Conservation (phyloP, 1,284 basidiomycete genomes). For the Cutaneotrichosporon mucoides region DNA sequence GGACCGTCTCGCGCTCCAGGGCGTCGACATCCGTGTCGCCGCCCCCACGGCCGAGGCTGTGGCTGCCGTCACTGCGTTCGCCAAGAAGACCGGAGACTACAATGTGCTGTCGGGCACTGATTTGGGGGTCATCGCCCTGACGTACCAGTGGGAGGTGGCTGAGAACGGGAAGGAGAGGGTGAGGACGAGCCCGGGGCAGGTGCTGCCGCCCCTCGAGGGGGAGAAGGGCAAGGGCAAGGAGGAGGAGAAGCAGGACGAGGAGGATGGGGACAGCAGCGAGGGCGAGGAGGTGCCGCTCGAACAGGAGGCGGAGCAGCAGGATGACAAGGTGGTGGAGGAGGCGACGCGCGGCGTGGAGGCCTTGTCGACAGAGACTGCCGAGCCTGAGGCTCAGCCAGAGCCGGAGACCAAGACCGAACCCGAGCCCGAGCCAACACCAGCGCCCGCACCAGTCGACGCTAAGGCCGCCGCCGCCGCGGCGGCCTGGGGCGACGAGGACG, state of each 20-base stretch:
- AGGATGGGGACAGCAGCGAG: slow-evolving; percentile 24
- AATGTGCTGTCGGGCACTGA: slow-evolving; percentile 87
- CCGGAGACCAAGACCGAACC: background rate
- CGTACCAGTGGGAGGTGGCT: slow-evolving; percentile 67
- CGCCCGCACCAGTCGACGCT: slow-evolving; percentile 11
- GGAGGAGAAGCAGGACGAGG: slow-evolving; percentile 47
- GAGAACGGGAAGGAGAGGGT: slow-evolving; percentile 53
- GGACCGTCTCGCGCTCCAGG: slow-evolving; percentile 59
- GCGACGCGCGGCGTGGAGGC: slow-evolving; percentile 3
- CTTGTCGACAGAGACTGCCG: background rate
- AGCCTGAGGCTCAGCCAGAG: slow-evolving; percentile 1
- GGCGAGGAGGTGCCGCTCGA: slow-evolving; percentile 20
- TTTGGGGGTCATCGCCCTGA: slow-evolving; percentile 84
- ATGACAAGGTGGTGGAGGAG: slow-evolving; percentile 1
- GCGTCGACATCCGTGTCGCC: slow-evolving; percentile 69
- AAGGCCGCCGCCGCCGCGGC: slow-evolving; percentile 2
- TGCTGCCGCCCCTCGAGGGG: slow-evolving; percentile 10
- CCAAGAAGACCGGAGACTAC: slow-evolving; percentile 96
- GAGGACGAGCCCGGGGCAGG: slow-evolving; percentile 53
- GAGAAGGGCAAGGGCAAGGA: slow-evolving; percentile 46
- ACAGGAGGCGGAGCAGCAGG: background rate
- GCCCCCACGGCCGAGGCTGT: slow-evolving; percentile 69
- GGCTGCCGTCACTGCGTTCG: slow-evolving; percentile 78
- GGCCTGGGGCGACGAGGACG: slow-evolving; percentile 38
- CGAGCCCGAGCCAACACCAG: background rate